Evolutionary conservation across 2,329 filamentous ascomycete genomes (phyloP).

Genomic region (Aspergillus glaucus): DNA sequence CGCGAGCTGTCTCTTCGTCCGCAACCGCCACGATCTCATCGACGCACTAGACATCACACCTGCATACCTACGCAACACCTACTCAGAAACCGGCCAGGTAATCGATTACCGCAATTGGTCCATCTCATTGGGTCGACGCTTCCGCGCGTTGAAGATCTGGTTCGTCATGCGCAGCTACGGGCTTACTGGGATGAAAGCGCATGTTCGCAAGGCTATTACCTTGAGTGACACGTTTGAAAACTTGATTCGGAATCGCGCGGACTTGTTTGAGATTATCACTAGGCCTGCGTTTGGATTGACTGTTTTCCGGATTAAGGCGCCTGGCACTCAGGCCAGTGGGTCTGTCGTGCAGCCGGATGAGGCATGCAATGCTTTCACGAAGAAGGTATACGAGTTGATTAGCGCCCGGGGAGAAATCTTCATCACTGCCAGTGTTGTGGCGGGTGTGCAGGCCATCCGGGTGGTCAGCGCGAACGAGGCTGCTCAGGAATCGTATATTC

Average conservation of each 20-base stretch:
- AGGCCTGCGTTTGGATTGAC: conserved; percentile 72
- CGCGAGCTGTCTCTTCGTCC: conserved; percentile 69
- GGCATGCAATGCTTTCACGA: conserved; percentile 62
- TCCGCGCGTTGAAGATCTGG: conserved; percentile 89
- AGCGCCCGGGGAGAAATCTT: conserved; percentile 73
- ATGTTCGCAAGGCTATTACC: conserved; percentile 63
- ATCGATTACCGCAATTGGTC: conserved; percentile 98
- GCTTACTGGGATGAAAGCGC: conserved; percentile 64
- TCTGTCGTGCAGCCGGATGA: conserved; percentile 35
- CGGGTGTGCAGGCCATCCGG: conserved; percentile 69
- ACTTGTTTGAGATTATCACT: conserved; percentile 71
- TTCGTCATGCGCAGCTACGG: conserved; percentile 85
- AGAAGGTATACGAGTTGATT: conserved; percentile 67
- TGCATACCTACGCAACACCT: conserved; percentile 74
- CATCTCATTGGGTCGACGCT: conserved; percentile 82
- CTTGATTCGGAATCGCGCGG: conserved; percentile 52
- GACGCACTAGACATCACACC: conserved; percentile 72
- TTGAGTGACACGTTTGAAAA: conserved; percentile 65
- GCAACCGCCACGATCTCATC: conserved; percentile 68
- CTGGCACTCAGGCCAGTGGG: conserved; percentile 6
- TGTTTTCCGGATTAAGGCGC: conserved; percentile 60
- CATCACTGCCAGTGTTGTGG: conserved; percentile 69
- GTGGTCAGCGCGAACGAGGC: conserved; percentile 67
- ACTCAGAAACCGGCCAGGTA: conserved; percentile 73
- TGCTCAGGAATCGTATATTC: conserved; percentile 66